Evolutionary conservation across 2,329 filamentous ascomycete species (phyloP).

Genomic region (Pseudogymnoascus sp.): DNA sequence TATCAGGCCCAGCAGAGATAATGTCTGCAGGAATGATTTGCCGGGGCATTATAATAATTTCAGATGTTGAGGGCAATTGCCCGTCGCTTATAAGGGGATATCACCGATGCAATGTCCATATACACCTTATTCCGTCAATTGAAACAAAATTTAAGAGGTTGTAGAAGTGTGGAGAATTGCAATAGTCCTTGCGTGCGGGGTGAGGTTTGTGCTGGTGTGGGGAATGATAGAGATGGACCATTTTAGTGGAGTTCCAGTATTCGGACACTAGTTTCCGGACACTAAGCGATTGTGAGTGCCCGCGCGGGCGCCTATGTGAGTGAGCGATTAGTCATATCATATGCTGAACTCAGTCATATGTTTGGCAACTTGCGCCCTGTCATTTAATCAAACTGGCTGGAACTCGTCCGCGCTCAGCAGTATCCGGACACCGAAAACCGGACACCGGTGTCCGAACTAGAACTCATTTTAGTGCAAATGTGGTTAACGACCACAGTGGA

Average conservation of each 20-base stretch:
- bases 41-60: not conserved
- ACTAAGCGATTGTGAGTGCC: no score
- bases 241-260: not conserved
- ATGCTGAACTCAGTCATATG: no score
- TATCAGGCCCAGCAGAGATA: not conserved
- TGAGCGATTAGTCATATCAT: no score
- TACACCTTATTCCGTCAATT: not conserved
- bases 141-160: not conserved
- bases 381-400: no score
- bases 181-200: conserved; percentile 1
- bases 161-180: not conserved
- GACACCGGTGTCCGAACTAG: no score
- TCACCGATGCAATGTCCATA: not conserved
- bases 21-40: not conserved
- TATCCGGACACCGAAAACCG: no score
- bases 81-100: not conserved
- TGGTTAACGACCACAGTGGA: no score
- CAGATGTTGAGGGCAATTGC: not conserved
- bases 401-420: no score
- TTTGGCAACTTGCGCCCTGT: no score
- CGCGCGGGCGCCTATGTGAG: no score
- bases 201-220: not conserved
- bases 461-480: no score
- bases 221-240: not conserved
- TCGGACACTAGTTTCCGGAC: no score